Evolutionary conservation across 768 basidiomycete genomes (phyloP), one percentile per base, ranked within the genome.

Genomic region (Boletellus ananiceps): DNA sequence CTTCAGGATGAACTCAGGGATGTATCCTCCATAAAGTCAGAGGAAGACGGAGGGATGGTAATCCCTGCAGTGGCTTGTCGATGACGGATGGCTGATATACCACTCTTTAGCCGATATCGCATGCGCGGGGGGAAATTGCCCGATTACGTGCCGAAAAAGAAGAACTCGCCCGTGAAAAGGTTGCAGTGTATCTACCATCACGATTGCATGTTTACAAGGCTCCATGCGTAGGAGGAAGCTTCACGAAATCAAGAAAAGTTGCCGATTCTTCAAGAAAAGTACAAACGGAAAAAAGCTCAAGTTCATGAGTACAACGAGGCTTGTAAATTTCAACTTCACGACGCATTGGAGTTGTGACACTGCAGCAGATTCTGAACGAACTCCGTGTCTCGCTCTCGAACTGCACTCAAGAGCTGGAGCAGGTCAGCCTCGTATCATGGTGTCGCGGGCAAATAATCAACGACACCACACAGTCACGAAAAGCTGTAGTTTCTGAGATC

Each of bases 401-500:
- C 11, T 52, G 46, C 41, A 40, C 38, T 27, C 34, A 54, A 41
- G 61, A 65, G 47, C 52, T 60, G 21, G 65, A 60, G 33, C 58
- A 63, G 49, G 58, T 54, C 11, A 42, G 46, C 33, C 13, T 33
- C 5, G 2, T 13, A 11, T 11, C 18, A 12, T 35, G 29, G 11
- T 11, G 25, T 36, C 25, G 29, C 32, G 7, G 52, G 12, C 34
- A 38, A 40, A 9, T 37, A 33, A 33, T 41, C 50, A 18, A 57
- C 15, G 4, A 21, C 33, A 23, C 15, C 8, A 18, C 11, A 23
- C 36, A 62, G 62, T 50, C 52, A 25, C 47, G 44, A 19, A 63
- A 46, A 19, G 14, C 38, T 18, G 18, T 36, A 19, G 40, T 45
- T 37, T 12, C 53, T 44, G 57, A 65, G 33, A 47, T 64, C 2